Base-by-base conservation (phyloP, 768 basidiomycete genomes). In the Pholiota molesta region DNA sequence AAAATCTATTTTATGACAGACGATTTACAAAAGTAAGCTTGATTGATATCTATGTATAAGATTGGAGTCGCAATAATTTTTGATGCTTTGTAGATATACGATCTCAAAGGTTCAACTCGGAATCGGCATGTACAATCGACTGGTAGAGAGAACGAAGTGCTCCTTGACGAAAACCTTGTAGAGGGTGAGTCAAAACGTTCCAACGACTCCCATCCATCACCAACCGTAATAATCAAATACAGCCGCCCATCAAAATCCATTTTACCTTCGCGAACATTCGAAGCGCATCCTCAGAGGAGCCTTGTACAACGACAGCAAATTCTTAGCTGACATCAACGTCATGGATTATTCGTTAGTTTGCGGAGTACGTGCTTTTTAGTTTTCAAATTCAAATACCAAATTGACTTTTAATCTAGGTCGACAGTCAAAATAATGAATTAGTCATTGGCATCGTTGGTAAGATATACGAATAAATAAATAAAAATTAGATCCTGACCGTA, bases 321-420 rank as follows among this genome's bases (percentile, higher is more conserved):
- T 99, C 75, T 75, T 99, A 53, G 90, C 92, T 14, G 92, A 95
- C 64, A 88, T 96, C 59, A 96, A 97, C 71, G 94, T 98, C 55
- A 96, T 95, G 92, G 97, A 99, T 75, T 99, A 99, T 73, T 97
- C 95, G 2, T 76, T 99, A 29, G 91, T 99, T 26, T 95, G 95
- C 53, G 97, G 96, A 6, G 80, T 83, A 65, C 29, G 74, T 63
- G 19, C 53, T 57, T 57, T 26, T 40, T 28, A 10, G 42, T 16
- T 31, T 3, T 58, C n/a, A 19, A 10, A 28, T 4, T 23, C 33
- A 19, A 35, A 17, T 42, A 8, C 9, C 52, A 57, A 35, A 39
- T 29, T 37, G 35, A 37, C 14, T 11, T 59, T 35, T 29, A n/a
- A 57, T 26, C 37, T 57, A 84, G 83, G 91, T 99, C n/a, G 97